phyloP scores from a whole-genome alignment of 2,329 filamentous ascomycete species.

The Pseudocercospora vitis region DNA sequence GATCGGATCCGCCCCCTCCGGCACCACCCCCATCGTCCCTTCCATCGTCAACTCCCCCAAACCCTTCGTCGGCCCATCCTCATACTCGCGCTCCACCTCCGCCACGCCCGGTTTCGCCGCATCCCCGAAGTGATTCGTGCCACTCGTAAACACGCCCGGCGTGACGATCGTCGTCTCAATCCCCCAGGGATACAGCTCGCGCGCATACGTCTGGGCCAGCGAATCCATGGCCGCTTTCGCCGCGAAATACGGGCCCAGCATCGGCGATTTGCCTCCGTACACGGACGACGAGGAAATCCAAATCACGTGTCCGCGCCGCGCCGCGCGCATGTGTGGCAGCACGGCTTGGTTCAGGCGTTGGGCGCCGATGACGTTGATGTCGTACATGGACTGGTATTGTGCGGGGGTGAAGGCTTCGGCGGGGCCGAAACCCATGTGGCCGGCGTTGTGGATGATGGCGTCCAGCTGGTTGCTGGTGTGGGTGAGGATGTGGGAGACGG shows the following conservation, averaged over 20 bases:
- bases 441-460: conserved; percentile 18
- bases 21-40: conserved; percentile 12
- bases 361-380: conserved; percentile 19
- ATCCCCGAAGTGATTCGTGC: conserved; percentile 13
- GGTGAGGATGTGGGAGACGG: background rate
- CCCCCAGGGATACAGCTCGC: conserved; percentile 17
- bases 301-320: conserved; percentile 11
- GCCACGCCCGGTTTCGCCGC: conserved; percentile 7
- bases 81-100: conserved; percentile 12
- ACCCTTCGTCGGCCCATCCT: conserved; percentile 11
- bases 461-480: conserved; percentile 9
- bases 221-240: conserved; percentile 19
- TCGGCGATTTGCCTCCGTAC: conserved; percentile 16
- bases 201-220: conserved; percentile 11
- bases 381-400: conserved; percentile 15
- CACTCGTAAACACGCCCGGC: conserved; percentile 18
- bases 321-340: conserved; percentile 19
- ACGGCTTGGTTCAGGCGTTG: conserved; percentile 18
- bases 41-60: conserved; percentile 14
- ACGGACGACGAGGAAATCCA: conserved; percentile 17
- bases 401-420: conserved; percentile 14
- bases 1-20: conserved; percentile 14
- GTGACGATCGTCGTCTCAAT: conserved; percentile 17
- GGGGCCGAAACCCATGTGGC: conserved; percentile 18
- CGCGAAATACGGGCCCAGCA: conserved; percentile 15